Conservation (phyloP, 768 basidiomycete genomes). For the Cyathus striatus region DNA sequence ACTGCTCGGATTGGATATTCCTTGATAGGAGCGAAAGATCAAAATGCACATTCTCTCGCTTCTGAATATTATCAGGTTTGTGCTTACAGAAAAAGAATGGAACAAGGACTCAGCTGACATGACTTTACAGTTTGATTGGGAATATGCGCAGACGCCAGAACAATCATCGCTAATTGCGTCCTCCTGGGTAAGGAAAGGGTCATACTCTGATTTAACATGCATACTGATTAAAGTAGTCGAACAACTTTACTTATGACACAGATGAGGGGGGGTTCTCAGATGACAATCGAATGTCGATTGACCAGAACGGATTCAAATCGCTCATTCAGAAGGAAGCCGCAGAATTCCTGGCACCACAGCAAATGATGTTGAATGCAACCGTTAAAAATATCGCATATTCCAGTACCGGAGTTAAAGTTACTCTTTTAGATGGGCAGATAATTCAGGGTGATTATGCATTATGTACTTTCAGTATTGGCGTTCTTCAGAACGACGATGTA, state of each 20-base stretch:
- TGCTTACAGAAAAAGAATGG: conserved; percentile 10
- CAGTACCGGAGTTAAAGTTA: conserved; percentile 39
- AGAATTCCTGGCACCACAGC: conserved; percentile 42
- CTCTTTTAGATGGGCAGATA: conserved; percentile 33
- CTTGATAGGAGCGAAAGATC: conserved; percentile 39
- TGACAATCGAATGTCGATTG: conserved; percentile 47
- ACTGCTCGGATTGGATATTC: conserved; percentile 51
- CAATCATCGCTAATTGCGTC: conserved; percentile 62
- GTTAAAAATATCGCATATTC: conserved; percentile 44
- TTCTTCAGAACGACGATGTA: conserved; percentile 61
- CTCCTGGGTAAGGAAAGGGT: conserved; percentile 41
- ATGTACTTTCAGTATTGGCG: conserved; percentile 67
- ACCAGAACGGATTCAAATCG: conserved; percentile 58
- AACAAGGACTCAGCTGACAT: not conserved
- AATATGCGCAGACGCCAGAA: conserved; percentile 57
- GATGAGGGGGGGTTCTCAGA: conserved; percentile 55
- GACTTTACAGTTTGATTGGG: conserved; percentile 32
- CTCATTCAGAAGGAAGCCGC: conserved; percentile 53
- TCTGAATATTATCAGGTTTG: conserved; percentile 55
- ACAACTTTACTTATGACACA: conserved; percentile 54
- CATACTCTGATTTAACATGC: not conserved
- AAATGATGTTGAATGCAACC: conserved; percentile 45
- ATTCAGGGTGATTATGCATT: conserved; percentile 54
- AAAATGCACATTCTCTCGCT: conserved; percentile 39
- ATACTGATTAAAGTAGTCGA: conserved; percentile 34